Percentiles rank a stretch among this genome's conserved stretches.
Evolutionary conservation across 305 asterid species (phyloP).

Genomic region (Nicotiana rustica): DNA sequence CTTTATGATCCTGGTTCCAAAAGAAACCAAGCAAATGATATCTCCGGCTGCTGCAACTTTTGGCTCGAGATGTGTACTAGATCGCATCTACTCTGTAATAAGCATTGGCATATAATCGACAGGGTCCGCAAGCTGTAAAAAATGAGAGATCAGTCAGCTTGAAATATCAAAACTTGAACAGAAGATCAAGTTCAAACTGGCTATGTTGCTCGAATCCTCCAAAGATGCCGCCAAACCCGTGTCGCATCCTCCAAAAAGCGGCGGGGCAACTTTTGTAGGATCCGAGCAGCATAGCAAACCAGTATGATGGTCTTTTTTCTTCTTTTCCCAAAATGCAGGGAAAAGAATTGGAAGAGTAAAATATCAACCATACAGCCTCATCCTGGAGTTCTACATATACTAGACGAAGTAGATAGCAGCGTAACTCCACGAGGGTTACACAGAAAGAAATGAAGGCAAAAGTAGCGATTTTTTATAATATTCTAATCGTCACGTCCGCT

Average conservation of each 20-base stretch:
- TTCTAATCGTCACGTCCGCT: not conserved
- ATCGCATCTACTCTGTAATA: slow-evolving; percentile 58
- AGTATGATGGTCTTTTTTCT: not conserved
- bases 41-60: slow-evolving; percentile 35
- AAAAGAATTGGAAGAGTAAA: not conserved
- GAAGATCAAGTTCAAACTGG: not conserved
- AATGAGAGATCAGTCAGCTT: not conserved
- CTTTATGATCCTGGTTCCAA: not conserved
- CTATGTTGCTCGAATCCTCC: too few relatives aligned
- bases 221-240: too few relatives aligned
- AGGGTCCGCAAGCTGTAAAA: slow-evolving; percentile 56
- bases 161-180: not conserved
- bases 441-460: not conserved
- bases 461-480: not conserved
- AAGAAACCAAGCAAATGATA: slow-evolving; percentile 28
- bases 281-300: not conserved
- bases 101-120: slow-evolving; percentile 59
- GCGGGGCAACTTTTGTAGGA: too few relatives aligned
- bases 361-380: slow-evolving; percentile 1
- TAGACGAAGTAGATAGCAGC: not conserved
- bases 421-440: not conserved
- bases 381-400: slow-evolving; percentile 4
- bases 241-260: not conserved
- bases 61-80: slow-evolving; percentile 2
- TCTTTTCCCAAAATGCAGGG: not conserved